Percentiles rank a stretch among this genome's conserved stretches.
phyloP scores from a whole-genome alignment of 352 stramenopile species.

The Globisporangium apiculatum region DNA sequence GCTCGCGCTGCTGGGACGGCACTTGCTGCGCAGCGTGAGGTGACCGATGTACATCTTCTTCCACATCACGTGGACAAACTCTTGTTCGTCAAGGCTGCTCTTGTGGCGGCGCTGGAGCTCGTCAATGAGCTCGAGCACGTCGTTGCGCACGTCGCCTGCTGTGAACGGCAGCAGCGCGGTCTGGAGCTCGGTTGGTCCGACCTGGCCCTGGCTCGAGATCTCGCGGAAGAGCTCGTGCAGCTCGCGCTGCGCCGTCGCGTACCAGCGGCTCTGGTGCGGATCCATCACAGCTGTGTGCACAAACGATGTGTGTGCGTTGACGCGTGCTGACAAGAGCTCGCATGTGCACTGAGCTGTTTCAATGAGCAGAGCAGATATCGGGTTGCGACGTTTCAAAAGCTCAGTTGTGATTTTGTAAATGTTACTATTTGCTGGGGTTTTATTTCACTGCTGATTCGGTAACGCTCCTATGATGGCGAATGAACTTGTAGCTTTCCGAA shows the following conservation, averaged over 20 bases:
- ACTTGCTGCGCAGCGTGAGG: slow-evolving; percentile 24
- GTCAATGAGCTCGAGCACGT: slow-evolving; percentile 45
- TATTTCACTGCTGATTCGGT: no score
- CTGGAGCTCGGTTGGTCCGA: slow-evolving; percentile 37
- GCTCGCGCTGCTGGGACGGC: background rate
- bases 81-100: slow-evolving; percentile 39
- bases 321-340: background rate
- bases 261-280: slow-evolving; percentile 32
- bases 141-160: slow-evolving; percentile 41
- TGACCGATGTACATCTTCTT: slow-evolving; percentile 58
- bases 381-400: slow-evolving; percentile 11
- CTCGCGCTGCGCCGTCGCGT: slow-evolving; percentile 38
- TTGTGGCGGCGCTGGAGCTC: slow-evolving; percentile 32
- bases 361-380: no score
- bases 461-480: no score
- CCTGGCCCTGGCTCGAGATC: slow-evolving; percentile 39
- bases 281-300: slow-evolving; percentile 28
- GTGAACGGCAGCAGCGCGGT: slow-evolving; percentile 43
- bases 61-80: slow-evolving; percentile 61
- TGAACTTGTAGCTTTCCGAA: background rate
- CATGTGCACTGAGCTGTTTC: no score
- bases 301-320: background rate
- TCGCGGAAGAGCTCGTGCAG: slow-evolving; percentile 55
- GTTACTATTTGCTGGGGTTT: no score
- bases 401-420: background rate